Base-by-base conservation (phyloP, 1,139 yeast genomes). In the Zygosaccharomyces pseudobailii region DNA sequence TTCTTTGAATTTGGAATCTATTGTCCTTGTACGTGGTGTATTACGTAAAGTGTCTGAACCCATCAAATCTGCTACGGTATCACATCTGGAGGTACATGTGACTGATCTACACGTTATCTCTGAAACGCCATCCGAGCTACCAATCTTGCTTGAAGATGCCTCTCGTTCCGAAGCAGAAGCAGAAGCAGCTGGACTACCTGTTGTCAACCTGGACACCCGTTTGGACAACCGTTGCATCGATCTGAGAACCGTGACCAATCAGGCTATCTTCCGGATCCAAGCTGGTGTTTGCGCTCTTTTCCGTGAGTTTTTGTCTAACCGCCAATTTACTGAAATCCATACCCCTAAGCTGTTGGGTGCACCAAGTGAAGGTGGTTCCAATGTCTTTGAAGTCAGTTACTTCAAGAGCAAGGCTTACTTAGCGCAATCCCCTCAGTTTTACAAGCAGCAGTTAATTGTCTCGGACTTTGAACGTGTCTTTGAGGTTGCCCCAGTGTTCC, bases 361-460 rank as follows among this genome's bases (percentile, higher is more conserved):
- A 43, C 87, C 98, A 33, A 85, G 96, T 52, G 99, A 92, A 75
- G 97, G 97, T 68, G 99, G 99, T 57, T 81, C 97, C 52, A 90
- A 89, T 67, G 97, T 94, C 40, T 92, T 92, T 72, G 95, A 87
- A 71, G 84, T 92, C 53, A 76, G 85, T 44, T 94, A 94, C 72
- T 94, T 92, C 78, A 90, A 92, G 71, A 82, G 90, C 52, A 82
- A 84, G 54, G 97, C 97, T 6, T 92, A 78, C 71, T 75, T 92
- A 65, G 98, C 99, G 27, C 99, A 92, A 75, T 88, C 97, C 37
- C 99, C 99, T 45, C 99, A 92, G 75, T 78, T 92, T 59, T 88
- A 92, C 78, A 92, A 92, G 75, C 97, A 92, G 74, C 96, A 92
- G 79, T 80, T 92, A 68, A 92, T 92, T 71, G 96, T 97, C 46